phyloP scores from a whole-genome alignment of 176 grass and related monocot genomes.

The Oryza punctata region DNA sequence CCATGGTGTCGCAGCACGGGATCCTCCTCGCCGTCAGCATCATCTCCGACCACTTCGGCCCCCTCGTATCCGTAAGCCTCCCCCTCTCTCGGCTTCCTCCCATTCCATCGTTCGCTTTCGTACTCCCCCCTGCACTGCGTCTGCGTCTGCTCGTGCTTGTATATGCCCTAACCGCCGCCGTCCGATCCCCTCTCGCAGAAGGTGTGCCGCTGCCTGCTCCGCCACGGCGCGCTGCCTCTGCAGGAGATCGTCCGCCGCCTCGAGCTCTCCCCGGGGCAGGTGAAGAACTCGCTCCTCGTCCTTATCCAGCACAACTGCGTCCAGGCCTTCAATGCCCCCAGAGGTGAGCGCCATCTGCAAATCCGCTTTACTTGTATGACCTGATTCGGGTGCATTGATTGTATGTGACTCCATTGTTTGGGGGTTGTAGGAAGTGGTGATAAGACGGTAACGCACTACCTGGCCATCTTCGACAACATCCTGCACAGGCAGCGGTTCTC shows the following conservation, averaged over 20 bases:
- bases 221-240: constrained; percentile 57
- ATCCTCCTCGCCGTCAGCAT: constrained; percentile 55
- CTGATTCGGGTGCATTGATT: neutral
- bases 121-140: neutral
- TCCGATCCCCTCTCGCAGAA: constrained; percentile 44
- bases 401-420: constrained; percentile 6
- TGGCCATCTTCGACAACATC: constrained; percentile 74
- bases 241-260: constrained; percentile 60
- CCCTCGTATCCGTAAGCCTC: constrained; percentile 59
- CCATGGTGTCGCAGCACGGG: constrained; percentile 67
- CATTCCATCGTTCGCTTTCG: neutral
- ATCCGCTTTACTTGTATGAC: neutral
- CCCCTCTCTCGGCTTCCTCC: neutral
- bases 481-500: constrained; percentile 71
- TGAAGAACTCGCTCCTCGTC: constrained; percentile 86
- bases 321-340: constrained; percentile 64
- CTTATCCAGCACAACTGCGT: constrained; percentile 95
- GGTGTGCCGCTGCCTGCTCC: constrained; percentile 77
- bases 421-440: constrained; percentile 32
- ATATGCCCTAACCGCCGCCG: neutral
- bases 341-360: constrained; percentile 28
- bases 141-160: neutral
- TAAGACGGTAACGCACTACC: constrained; percentile 59
- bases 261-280: constrained; percentile 39
- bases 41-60: constrained; percentile 73